Percentiles rank a stretch among this genome's conserved stretches.
Conservation (phyloP, 345 rosid species). For the rapeseed (Brassica napus) region Da-Ae NC_063435.1:26854001-26854500, state of each 20-base stretch:
- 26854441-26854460: constrained; percentile 33
- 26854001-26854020: not conserved
- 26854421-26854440: not conserved
- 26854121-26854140: not conserved
- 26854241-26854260: constrained; percentile 38
- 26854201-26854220: constrained; percentile 28
- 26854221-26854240: constrained; percentile 23
- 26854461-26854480: constrained; percentile 27
- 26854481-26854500: constrained; percentile 5
- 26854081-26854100: constrained; percentile 5
- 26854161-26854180: not conserved
- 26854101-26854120: constrained; percentile 5
- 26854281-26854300: constrained; percentile 30
- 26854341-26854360: constrained; percentile 1
- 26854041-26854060: not conserved
- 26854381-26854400: constrained; percentile 30
- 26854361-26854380: constrained; percentile 12
- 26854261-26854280: constrained; percentile 32
- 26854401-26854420: constrained; percentile 17
- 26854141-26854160: not conserved
- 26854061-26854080: not conserved
- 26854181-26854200: constrained; percentile 31
- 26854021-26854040: constrained; percentile 10
- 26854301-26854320: constrained; percentile 22
- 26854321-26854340: not conserved